These are phyloP conservation scores for Colletotrichum sp. DNA, from an alignment of 2,329 filamentous ascomycete species.

Conservation along the genomic window DNA sequence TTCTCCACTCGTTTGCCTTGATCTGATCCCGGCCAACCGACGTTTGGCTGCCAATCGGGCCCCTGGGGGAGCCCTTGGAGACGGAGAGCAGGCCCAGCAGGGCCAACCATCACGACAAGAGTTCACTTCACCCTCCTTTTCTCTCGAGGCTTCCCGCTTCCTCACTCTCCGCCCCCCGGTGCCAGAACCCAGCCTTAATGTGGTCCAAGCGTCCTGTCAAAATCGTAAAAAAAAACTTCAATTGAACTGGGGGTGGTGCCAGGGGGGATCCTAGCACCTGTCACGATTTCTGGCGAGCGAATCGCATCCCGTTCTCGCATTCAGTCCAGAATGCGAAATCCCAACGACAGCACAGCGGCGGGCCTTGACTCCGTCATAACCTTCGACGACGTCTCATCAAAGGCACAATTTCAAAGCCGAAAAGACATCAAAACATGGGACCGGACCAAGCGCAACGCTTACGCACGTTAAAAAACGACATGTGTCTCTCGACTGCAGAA, in stretches of 20 bases:
- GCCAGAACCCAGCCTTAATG: conserved; percentile 14
- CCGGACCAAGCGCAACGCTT: neutral
- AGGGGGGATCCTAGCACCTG: conserved; percentile 16
- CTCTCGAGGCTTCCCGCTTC: neutral
- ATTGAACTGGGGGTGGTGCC: neutral
- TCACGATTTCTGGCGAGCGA: conserved; percentile 17
- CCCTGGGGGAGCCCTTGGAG: neutral
- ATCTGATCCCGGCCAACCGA: conserved; percentile 5
- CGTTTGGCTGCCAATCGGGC: neutral
- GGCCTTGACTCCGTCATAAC: neutral
- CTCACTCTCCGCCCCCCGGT: neutral
- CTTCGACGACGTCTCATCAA: neutral
- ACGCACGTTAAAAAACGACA: neutral
- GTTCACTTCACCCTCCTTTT: neutral
- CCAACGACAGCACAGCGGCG: conserved; percentile 5
- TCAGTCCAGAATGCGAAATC: neutral
- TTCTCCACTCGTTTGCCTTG: conserved; percentile 19
- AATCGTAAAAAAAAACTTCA: conserved; percentile 15
- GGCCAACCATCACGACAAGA: neutral
- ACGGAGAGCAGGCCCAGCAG: neutral
- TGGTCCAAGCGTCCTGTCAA: conserved; percentile 23
- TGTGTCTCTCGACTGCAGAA: neutral
- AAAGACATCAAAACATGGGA: neutral
- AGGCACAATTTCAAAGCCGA: neutral
- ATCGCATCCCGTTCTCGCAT: conserved; percentile 13